A percentile compares a stretch with the other conserved stretches of the same genome.
These are phyloP conservation scores for Trifolium repens DNA, from an alignment of 306 rosid species.

Conservation along the genomic window DNA sequence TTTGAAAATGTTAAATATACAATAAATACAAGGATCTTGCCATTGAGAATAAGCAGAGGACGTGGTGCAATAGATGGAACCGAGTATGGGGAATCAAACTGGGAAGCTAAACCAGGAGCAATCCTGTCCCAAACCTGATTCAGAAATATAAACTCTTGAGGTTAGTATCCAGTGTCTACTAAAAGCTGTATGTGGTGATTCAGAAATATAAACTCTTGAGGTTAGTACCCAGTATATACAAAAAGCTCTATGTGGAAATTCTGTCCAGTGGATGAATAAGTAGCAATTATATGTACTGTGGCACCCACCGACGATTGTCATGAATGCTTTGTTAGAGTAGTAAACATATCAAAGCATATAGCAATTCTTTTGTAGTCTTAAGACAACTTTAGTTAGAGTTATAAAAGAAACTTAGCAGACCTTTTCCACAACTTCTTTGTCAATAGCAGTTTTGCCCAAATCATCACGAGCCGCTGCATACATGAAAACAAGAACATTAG, in stretches of 20 bases:
- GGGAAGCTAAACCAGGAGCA: constrained; percentile 86
- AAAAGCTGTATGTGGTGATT: constrained; percentile 37
- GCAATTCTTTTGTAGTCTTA: constrained; percentile 11
- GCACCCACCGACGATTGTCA: constrained; percentile 15
- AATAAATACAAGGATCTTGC: constrained; percentile 47
- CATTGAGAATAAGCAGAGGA: constrained; percentile 76
- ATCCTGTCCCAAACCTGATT: constrained; percentile 91
- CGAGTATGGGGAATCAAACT: constrained; percentile 75
- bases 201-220: constrained; percentile 32
- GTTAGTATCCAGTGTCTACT: constrained; percentile 28
- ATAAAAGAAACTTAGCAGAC: constrained; percentile 47
- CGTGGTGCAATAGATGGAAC: constrained; percentile 79
- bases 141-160: constrained; percentile 32
- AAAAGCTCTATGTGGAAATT: constrained; percentile 15
- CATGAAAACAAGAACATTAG: constrained; percentile 43
- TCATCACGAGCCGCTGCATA: constrained; percentile 72
- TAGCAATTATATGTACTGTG: constrained; percentile 10
- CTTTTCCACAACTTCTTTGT: constrained; percentile 92
- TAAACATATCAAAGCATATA: constrained; percentile 33
- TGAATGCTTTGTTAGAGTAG: constrained; percentile 33
- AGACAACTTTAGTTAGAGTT: constrained; percentile 21
- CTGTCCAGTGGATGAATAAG: constrained; percentile 14
- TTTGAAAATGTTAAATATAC: constrained; percentile 16
- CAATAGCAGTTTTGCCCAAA: constrained; percentile 64
- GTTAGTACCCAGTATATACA: constrained; percentile 27